These are phyloP conservation scores for Thelonectria blattea DNA, from an alignment of 2,329 filamentous ascomycete species.

Conservation along the genomic window DNA sequence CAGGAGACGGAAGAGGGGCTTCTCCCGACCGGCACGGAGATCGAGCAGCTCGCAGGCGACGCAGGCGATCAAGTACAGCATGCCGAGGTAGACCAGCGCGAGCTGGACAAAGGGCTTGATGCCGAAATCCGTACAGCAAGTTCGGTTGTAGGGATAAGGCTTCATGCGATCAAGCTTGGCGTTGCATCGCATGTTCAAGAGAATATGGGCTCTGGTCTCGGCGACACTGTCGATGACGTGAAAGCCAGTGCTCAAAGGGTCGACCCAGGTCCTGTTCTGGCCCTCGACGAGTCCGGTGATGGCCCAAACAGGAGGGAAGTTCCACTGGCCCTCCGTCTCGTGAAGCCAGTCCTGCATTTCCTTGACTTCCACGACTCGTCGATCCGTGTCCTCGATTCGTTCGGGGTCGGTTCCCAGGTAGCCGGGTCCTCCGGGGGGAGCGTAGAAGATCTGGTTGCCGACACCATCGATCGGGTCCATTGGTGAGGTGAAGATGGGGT, in stretches of 20 bases:
- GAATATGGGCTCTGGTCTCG: constrained; percentile 46
- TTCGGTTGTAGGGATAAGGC: constrained; percentile 48
- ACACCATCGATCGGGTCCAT: constrained; percentile 37
- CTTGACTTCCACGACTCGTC: background rate
- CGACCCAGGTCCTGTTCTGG: constrained; percentile 25
- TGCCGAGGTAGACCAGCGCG: constrained; percentile 27
- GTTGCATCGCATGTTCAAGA: constrained; percentile 62
- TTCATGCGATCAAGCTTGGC: constrained; percentile 42
- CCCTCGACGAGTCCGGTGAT: constrained; percentile 23
- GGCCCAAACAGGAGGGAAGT: constrained; percentile 31
- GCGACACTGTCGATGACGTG: constrained; percentile 24
- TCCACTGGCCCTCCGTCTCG: constrained; percentile 24
- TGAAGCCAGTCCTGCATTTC: constrained; percentile 18
- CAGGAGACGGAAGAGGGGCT: constrained; percentile 22
- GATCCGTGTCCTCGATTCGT: constrained; percentile 21
- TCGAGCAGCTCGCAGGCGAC: constrained; percentile 23
- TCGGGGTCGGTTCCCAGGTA: constrained; percentile 31
- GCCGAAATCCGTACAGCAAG: constrained; percentile 59
- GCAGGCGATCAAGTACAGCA: constrained; percentile 27
- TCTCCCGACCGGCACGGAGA: constrained; percentile 18
- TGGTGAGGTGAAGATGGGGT: constrained; percentile 25
- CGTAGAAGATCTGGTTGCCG: constrained; percentile 39
- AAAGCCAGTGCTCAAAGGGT: constrained; percentile 24
- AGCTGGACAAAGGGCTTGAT: constrained; percentile 33
- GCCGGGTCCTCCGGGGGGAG: constrained; percentile 33